Evolutionary conservation across 768 basidiomycete species (phyloP), one percentile per base, ranked within the genome.

Genomic region (Leucocoprinus leucothites): DNA sequence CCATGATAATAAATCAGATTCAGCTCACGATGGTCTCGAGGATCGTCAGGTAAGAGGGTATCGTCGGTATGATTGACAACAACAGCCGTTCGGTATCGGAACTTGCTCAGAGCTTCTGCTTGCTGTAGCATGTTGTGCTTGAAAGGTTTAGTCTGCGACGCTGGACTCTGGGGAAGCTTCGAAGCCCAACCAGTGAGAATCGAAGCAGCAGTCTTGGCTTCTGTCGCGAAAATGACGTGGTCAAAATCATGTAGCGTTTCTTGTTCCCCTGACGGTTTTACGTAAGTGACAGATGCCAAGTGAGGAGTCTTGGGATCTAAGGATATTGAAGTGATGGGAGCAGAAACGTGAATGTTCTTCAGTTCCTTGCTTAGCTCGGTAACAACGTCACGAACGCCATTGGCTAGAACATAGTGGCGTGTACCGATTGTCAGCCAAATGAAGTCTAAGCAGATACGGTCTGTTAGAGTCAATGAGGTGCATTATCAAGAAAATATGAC

Each of bases 61-160:
- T 67, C 62, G 63, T 89, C 87, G 24, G 82, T 83, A 64, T 93
- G 89, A 60, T 88, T 89, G 57, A 89, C 73, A 52, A 90, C 86
- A 28, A 86, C 74, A 5, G 78, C 80, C 35, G 68, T 69, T 41
- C 75, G 68, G 60, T 88, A 87, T 57, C 69, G 63, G 65, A 90
- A 87, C 7, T 71, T 58, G 46, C 72, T 61, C 7, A 91, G 70
- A 5, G 58, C 60, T 26, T 41, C 56, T 14, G 66, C 59, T 21
- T 54, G 53, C 24, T 41, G 45, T 24, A 21, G 25, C 4, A 54
- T 9, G 13, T n/a, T 40, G 4, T 18, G 28, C 19, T 25, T 53
- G 31, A 53, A 53, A 41, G 24, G 14, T 19, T 18, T 25, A 2
- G 16, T 21, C 3, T 22, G 14, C 4, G 22, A 35, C 0, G 64